Base-by-base conservation (phyloP, 2,329 filamentous ascomycete genomes). In the Pseudogymnoascus verrucosus region DNA sequence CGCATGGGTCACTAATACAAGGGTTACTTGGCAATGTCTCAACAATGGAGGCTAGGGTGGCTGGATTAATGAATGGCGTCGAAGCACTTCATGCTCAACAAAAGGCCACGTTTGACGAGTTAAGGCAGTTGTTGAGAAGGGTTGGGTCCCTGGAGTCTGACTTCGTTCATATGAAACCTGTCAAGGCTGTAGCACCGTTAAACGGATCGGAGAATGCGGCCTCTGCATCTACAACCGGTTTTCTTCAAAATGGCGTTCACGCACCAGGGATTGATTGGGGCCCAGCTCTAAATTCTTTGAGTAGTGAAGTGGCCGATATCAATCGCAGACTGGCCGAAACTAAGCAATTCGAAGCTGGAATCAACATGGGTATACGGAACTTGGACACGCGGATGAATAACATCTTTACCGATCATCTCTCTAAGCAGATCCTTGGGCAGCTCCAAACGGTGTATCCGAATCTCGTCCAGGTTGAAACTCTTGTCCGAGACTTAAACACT, bases 401-500 rank as follows among this genome's bases (percentile, higher is more conserved):
- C 31, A 64, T 70, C 8, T 71, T 70, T 16, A 77, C 76, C 0
- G 73, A 74, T 10, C 67, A 72, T 2, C 61, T 79, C 16, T 72
- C 74, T 1, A 71, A 69, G n/a, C 67, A 71, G 12, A 76, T 77
- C 68, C 61, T 75, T 21, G 66, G 42, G 12, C 60, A 61, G 23
- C 31, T 65, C 2, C 44, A 64, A n/a, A 42, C 37, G 1, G 28
- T 62, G 12, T 65, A 62, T 31, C 64, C 64, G 2, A 60, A 63
- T 21, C 28, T 65, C 0, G 34, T 5, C 12, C 34, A n/a, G 5
- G 36, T 36, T 12, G 59, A 61, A 31, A 7, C 26, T 28, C 26
- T 7, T 0, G 7, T 28, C 26, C 5, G 5, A 37, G 36, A 40
- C 5, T 7, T 42, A 16, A 61, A 28, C 4, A 4, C 14, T 7